phyloP scores from a whole-genome alignment of 2,329 filamentous ascomycete genomes.

The Gaeumannomyces tritici region DNA sequence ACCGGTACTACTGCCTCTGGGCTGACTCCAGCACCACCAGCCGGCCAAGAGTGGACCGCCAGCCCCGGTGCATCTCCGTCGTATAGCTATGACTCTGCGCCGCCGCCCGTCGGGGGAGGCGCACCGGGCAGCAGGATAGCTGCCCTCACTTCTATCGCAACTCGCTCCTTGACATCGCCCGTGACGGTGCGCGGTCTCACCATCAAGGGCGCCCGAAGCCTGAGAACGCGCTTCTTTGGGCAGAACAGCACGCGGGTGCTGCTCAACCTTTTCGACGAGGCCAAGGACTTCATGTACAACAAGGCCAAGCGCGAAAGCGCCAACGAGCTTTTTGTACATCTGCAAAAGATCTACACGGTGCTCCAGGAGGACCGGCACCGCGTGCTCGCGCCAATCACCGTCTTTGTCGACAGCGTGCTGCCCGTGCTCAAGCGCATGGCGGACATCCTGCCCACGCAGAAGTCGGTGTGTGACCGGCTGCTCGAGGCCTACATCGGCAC shows the following conservation, averaged over 20 bases:
- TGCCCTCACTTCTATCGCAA: background rate
- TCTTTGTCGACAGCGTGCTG: conserved; percentile 50
- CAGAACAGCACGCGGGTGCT: conserved; percentile 43
- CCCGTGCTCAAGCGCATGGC: conserved; percentile 48
- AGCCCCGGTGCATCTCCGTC: background rate
- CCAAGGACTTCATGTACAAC: conserved; percentile 38
- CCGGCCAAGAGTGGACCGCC: background rate
- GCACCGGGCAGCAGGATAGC: background rate
- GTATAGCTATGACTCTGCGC: background rate
- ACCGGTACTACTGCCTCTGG: background rate
- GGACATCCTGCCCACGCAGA: conserved; percentile 40
- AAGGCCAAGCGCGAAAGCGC: conserved; percentile 28
- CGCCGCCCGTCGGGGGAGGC: too few relatives aligned
- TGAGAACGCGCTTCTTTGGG: conserved; percentile 41
- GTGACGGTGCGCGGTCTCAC: conserved; percentile 39
- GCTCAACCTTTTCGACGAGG: conserved; percentile 45
- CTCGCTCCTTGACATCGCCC: conserved; percentile 10
- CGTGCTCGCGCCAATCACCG: conserved; percentile 39
- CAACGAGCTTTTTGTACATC: conserved; percentile 31
- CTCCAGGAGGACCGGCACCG: conserved; percentile 37
- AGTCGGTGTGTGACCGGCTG: conserved; percentile 39
- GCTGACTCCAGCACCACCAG: background rate
- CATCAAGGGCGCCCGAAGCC: conserved; percentile 35
- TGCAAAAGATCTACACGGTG: conserved; percentile 36
- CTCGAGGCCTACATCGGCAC: conserved; percentile 38